Evolutionary conservation across 73 alveolate species (phyloP).

Genomic region (Durusdinium trenchii): DNA sequence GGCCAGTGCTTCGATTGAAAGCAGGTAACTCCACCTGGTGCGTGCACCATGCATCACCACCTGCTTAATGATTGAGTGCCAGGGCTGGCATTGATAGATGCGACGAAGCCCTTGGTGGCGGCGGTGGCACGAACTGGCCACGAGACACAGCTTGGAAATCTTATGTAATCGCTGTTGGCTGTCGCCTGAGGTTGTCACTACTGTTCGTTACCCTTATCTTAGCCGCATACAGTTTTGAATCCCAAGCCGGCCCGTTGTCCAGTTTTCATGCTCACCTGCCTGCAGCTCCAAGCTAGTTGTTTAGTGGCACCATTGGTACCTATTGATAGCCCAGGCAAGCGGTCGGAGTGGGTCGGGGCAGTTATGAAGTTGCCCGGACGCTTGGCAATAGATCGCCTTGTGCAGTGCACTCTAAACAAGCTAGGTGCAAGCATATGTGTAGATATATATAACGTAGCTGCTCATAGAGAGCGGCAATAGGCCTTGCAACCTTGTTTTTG

Average conservation of each 20-base stretch:
- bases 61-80: too few relatives aligned
- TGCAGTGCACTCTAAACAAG: not conserved
- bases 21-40: too few relatives aligned
- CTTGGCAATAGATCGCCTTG: not conserved
- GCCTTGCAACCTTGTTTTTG: not conserved
- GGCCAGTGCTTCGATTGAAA: too few relatives aligned
- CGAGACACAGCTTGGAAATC: too few relatives aligned
- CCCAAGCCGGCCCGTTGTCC: not conserved
- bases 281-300: not conserved
- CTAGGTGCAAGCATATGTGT: not conserved
- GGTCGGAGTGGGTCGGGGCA: conserved; percentile 87
- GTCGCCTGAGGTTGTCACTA: not conserved
- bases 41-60: too few relatives aligned
- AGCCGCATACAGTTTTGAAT: not conserved
- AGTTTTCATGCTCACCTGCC: not conserved
- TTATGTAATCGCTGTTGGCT: too few relatives aligned
- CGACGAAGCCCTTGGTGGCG: conserved; percentile 72
- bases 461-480: not conserved
- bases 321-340: conserved; percentile 17
- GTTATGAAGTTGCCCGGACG: conserved; percentile 63
- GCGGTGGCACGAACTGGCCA: conserved; percentile 26
- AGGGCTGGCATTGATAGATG: conserved; percentile 86
- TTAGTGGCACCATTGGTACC: not conserved
- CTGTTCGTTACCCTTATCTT: not conserved
- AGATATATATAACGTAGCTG: not conserved